Evolutionary conservation across 495 filamentous ascomycete genomes (phyloP), one percentile per base, ranked within the genome.

Genomic region (Ascobolus immersus): DNA sequence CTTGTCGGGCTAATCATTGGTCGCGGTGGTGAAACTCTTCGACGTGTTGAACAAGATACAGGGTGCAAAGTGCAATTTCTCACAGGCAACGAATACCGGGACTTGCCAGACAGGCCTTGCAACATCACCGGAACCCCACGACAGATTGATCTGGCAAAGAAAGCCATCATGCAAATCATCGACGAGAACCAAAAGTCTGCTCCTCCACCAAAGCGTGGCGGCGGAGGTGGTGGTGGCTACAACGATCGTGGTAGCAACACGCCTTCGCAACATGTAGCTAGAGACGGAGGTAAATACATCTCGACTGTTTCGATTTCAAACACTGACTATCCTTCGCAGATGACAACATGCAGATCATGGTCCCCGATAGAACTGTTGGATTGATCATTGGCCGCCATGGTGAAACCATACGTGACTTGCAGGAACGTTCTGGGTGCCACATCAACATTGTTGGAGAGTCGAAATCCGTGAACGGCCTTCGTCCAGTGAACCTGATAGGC

Each of bases 361-460:
- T 86, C 5, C 77, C 77, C n/a, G 78, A 82, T 53, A 64, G 75
- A 37, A 84, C 77, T 2, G 77, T 84, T 34, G 77, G 77, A 35
- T 56, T 84, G 20, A 82, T 84, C 39, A 84, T 84, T 40, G 77
- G 77, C 15, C 67, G 77, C 28, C 77, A 76, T 14, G 77, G 77
- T 18, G 77, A 84, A 52, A 82, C 77, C 4, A 84, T 84, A 40
- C 71, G 82, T 21, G 84, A 93, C 51, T 66, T 84, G 10, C 77
- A 86, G 48, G 77, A 86, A 45, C 64, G 75, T 35, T 79, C 73
- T 41, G 71, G 67, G 2, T 86, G 77, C 42, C 77, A 86, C 52
- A 76, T 86, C 37, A 86, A 86, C 51, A 84, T 86, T 39, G 73
- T 84, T 2, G 72, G 72, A 28, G 77, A 86, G 51, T 71, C 74